These are phyloP conservation scores for Aspergillus ruber DNA, from an alignment of 2,329 filamentous ascomycete species.

Conservation along the genomic window DNA sequence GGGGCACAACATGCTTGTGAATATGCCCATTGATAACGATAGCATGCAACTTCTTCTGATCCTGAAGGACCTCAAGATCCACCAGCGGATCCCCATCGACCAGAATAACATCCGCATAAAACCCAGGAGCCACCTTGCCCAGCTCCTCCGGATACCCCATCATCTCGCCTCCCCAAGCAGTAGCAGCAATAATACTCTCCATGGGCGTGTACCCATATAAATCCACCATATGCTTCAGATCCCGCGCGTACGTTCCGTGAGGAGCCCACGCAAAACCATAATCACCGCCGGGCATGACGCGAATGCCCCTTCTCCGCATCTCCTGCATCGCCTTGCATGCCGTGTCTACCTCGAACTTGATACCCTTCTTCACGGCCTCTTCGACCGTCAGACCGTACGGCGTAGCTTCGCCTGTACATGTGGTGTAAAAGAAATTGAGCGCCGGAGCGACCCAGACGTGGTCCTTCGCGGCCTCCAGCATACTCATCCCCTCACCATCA, in stretches of 20 bases:
- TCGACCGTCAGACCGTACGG: constrained; percentile 38
- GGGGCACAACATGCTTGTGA: constrained; percentile 24
- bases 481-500: constrained; percentile 28
- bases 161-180: constrained; percentile 30
- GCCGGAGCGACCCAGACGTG: constrained; percentile 38
- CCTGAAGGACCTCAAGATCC: constrained; percentile 34
- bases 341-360: constrained; percentile 37
- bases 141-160: constrained; percentile 26
- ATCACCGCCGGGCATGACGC: constrained; percentile 28
- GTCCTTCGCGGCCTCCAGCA: constrained; percentile 32
- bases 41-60: constrained; percentile 35
- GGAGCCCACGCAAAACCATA: constrained; percentile 42
- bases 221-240: constrained; percentile 39
- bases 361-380: constrained; percentile 41
- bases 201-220: constrained; percentile 36
- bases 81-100: constrained; percentile 40
- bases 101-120: constrained; percentile 39
- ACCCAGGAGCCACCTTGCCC: constrained; percentile 36
- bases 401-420: constrained; percentile 28
- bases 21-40: constrained; percentile 43
- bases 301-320: constrained; percentile 34
- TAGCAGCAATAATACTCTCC: constrained; percentile 37
- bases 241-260: constrained; percentile 40
- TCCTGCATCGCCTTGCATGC: constrained; percentile 38
- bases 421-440: constrained; percentile 40